Base-by-base conservation (phyloP, 164 flowering plant genomes). In the Stephania yunnanensis region DNA sequence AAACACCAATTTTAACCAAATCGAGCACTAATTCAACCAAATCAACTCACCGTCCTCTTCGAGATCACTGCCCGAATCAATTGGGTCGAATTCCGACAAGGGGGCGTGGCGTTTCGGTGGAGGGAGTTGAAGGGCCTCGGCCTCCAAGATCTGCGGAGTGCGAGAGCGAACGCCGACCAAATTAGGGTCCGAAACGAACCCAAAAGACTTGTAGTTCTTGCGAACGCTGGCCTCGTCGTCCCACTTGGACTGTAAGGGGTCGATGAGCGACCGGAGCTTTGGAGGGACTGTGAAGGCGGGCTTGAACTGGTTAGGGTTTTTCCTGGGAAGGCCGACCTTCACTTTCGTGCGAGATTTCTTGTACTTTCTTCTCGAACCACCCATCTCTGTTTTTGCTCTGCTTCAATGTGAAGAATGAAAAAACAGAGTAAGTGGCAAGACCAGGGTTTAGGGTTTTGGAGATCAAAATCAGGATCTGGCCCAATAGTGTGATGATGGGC, bases 181-280 rank as follows among this genome's bases (percentile, higher is more conserved):
- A 74, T 95, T 93, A 69, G 99, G 98, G 83, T 95, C 90, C 3
- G 99, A 92, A 30, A 93, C 89, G 77, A 93, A 82, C 68, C 99
- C 97, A 73, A 91, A 90, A 5, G 97, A 81, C 79, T 87, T 89
- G 88, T 95, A 95, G 77, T 95, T 95, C 13, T 78, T 61, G 68
- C 89, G 79, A 61, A 95, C 95, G 69, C 81, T 86, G 73, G 77
- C 97, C 67, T 85, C 72, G 70, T 85, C 91, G 78, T 95, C 93
- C 99, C 98, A 95, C 69, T 87, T 75, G 52, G 83, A 31, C 29
- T 65, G 72, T 36, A 73, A 20, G 3, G 71, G 4, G 15, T 71
- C 82, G 58, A 85, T 44, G 6, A 91, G 75, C 6, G 89, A 63
- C 3, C 89, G 89, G 48, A 95, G 91, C 89, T 95, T 95, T 0